phyloP scores from a whole-genome alignment of 306 rosid genomes.

The Castanea crenata region DNA sequence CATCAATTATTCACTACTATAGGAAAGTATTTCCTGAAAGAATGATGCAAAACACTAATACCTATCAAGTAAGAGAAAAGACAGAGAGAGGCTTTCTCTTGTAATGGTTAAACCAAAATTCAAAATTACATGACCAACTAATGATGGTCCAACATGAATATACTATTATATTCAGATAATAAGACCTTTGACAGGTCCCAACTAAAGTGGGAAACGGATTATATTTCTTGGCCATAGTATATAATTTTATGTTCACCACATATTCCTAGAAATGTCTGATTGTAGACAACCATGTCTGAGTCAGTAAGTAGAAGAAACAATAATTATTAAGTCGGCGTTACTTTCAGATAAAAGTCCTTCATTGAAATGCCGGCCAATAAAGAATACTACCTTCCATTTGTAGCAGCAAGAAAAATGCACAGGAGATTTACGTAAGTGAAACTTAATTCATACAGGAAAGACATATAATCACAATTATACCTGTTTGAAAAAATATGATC shows the following conservation, averaged over 20 bases:
- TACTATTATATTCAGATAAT: not conserved
- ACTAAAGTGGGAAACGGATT: not conserved
- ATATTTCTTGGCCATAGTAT: not conserved
- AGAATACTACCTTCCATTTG: not conserved
- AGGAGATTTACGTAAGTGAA: not conserved
- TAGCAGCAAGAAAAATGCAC: not conserved
- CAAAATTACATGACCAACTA: not conserved
- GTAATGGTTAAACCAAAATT: not conserved
- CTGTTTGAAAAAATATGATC: not conserved
- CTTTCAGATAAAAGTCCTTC: not conserved
- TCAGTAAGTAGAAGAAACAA: not conserved
- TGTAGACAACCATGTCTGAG: not conserved
- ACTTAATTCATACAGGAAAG: not conserved
- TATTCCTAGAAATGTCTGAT: not conserved
- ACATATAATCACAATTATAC: not conserved
- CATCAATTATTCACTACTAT: constrained; percentile 40
- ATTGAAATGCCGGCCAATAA: not conserved
- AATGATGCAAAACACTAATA: constrained; percentile 7
- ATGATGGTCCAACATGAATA: not conserved
- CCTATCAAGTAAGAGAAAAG: not conserved
- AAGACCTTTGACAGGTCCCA: not conserved
- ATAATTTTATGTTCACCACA: not conserved
- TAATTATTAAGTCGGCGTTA: not conserved
- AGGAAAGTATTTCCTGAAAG: constrained; percentile 15
- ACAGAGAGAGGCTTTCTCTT: not conserved